Evolutionary conservation across 1,284 basidiomycete genomes (phyloP), one percentile per base, ranked within the genome.

Genomic region (Ceratobasidium sp.): DNA sequence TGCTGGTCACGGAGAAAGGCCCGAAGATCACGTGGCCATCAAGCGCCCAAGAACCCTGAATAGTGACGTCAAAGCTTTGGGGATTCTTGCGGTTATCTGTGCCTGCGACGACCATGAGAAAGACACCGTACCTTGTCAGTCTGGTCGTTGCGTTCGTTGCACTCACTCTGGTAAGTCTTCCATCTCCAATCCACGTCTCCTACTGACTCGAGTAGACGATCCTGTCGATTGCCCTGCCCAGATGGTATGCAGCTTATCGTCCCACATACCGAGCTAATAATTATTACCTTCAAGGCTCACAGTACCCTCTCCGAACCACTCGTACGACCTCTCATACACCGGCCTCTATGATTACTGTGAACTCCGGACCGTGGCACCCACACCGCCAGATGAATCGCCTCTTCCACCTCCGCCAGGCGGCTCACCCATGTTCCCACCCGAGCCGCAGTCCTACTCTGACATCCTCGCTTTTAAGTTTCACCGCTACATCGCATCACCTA

Each of bases 41-140:
- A 49, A 49, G 46, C 46, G 46, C 46, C 19, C 37, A 37, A 8
- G 9, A 19, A 3, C 46, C 46, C 19, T 49, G 46, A 49, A 49
- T 13, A 49, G 46, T 59, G 57, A 59, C 57, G 57, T 59, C 57
- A 34, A 13, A 32, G 22, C 57, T 59, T 15, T 29, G 15, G 52
- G 22, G 25, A 29, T 13, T 56, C 22, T 17, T 51, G 13, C 54
- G 22, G 54, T 2, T 56, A 25, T 56, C n/a, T 56, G 9, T 56
- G 54, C n/a, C 37, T 37, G 37, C 37, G 19, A 64, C 61, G 37
- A 82, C 75, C n/a, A 91, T 91, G 90, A 85, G 90, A 77, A 91
- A 91, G 81, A 88, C 86, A 1, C 92, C 90, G 0, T 92, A 92
- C 79, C 86, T 88, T 52, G 77, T 90, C 76, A 88, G 90, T 0